Evolutionary conservation across 129 eudicot species (phyloP), one percentile per base, ranked within the genome.

Genomic region (Centella asiatica): DNA sequence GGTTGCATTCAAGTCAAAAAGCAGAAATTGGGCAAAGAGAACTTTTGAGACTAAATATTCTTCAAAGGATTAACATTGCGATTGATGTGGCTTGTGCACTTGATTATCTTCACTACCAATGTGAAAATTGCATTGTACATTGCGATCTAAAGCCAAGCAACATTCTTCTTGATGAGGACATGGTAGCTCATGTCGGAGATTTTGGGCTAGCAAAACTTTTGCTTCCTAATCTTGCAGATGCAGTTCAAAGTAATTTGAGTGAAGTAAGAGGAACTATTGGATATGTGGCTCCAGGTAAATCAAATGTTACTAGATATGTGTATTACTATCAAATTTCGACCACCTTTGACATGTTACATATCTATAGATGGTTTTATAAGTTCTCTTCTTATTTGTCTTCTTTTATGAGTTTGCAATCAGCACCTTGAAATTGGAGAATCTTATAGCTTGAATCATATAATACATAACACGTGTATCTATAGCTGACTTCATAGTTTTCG

Each of bases 231-330:
- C 14, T 18, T 26, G 33, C 8, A 25, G 59, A 53, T 53, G 36
- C 22, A 27, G 15, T 15, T 27, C 34, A 14, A 14, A 53, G 20
- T 19, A 53, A 22, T 31, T 53, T 36, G 27, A n/a, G 11, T 31
- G 37, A 36, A 28, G 1, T 53, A 53, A 14, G 37, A 27, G 59
- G 37, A 53, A 53, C 59, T 28, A 53, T 31, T 8, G 59, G 37
- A 26, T 53, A 53, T 53, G 36, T 36, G 17, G 59, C 59, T 53
- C 59, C 59, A 53, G 37, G 59, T 53, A 53, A 19, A n/a, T n/a
- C n/a, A n/a, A n/a, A n/a, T n/a, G n/a, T n/a, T n/a, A n/a, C n/a
- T n/a, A n/a, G n/a, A n/a, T n/a, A n/a, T n/a, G n/a, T n/a, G n/a
- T n/a, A n/a, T n/a, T n/a, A n/a, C n/a, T n/a, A n/a, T n/a, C n/a